phyloP scores from a whole-genome alignment of 768 basidiomycete genomes.

The Neoboletus brunneissimus region DNA sequence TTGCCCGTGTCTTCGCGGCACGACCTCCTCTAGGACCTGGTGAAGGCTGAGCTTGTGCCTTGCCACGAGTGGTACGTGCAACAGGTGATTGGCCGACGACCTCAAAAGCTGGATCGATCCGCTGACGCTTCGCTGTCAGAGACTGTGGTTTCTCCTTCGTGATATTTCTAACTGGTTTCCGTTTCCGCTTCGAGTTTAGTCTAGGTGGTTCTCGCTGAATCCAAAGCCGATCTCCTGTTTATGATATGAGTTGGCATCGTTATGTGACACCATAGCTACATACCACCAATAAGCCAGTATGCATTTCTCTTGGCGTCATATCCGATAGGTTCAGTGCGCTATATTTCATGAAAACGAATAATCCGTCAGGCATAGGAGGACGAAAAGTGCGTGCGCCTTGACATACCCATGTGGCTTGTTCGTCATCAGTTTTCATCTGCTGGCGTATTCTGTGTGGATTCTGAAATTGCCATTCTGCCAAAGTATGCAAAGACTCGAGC shows the following conservation, averaged over 20 bases:
- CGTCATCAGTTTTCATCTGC: conserved; percentile 78
- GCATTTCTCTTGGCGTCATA: conserved; percentile 76
- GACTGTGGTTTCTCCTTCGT: conserved; percentile 22
- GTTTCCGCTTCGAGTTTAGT: conserved; percentile 41
- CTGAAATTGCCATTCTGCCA: conserved; percentile 87
- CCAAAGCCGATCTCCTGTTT: conserved; percentile 79
- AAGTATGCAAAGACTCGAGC: conserved; percentile 68
- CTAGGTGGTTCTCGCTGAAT: conserved; percentile 70
- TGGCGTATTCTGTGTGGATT: conserved; percentile 66
- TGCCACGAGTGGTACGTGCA: conserved; percentile 15
- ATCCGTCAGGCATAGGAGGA: not conserved
- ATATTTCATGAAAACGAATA: conserved; percentile 3
- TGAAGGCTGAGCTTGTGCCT: conserved; percentile 12
- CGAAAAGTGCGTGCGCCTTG: not conserved
- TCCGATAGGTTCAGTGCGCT: conserved; percentile 86
- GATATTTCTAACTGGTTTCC: conserved; percentile 31
- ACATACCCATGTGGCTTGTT: conserved; percentile 74
- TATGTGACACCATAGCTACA: conserved; percentile 2
- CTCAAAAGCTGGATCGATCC: conserved; percentile 8
- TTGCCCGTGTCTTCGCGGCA: conserved; percentile 70
- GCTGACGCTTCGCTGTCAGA: conserved; percentile 26
- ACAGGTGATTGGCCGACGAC: conserved; percentile 3
- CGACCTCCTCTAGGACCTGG: conserved; percentile 48
- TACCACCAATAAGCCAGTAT: conserved; percentile 85
- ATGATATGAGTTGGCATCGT: not conserved